phyloP scores from a whole-genome alignment of 2,329 filamentous ascomycete species.

The Pseudogymnoascus verrucosus region DNA sequence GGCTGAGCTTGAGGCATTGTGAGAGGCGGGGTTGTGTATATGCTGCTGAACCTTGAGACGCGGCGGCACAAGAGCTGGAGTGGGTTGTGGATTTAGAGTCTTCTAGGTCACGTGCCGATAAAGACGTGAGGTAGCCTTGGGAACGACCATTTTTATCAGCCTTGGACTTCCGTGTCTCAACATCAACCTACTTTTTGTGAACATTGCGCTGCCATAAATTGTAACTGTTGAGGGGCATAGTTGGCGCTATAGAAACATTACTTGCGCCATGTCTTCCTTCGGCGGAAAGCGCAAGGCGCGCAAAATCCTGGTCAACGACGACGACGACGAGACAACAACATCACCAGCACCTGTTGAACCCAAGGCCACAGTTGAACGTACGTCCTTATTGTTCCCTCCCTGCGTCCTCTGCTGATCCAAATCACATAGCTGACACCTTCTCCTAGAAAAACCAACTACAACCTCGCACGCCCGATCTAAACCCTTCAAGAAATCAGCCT shows the following conservation, averaged over 20 bases:
- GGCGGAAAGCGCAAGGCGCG: conserved; percentile 60
- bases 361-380: conserved; percentile 18
- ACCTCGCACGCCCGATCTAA: conserved; percentile 39
- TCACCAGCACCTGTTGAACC: conserved; percentile 10
- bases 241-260: background rate
- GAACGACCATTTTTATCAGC: conserved; percentile 4
- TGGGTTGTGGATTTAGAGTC: conserved; percentile 6
- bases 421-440: conserved; percentile 23
- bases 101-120: conserved; percentile 24
- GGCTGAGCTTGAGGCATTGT: conserved; percentile 97
- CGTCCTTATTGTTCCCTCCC: conserved; percentile 17
- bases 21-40: conserved; percentile 13
- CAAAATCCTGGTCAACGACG: conserved; percentile 64
- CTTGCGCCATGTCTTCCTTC: conserved; percentile 32
- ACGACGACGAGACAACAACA: conserved; percentile 42
- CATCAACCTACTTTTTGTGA: background rate
- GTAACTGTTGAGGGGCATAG: background rate
- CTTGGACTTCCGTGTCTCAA: background rate
- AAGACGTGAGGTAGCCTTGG: conserved; percentile 1
- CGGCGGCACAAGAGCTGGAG: conserved; percentile 4
- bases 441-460: conserved; percentile 10
- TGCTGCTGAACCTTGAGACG: conserved; percentile 2
- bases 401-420: conserved; percentile 23
- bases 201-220: background rate
- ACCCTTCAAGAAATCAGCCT: conserved; percentile 48